A percentile compares a stretch with the other conserved stretches of the same genome.
phyloP scores from a whole-genome alignment of 352 stramenopile species.

The Phytophthora multivora region DNA sequence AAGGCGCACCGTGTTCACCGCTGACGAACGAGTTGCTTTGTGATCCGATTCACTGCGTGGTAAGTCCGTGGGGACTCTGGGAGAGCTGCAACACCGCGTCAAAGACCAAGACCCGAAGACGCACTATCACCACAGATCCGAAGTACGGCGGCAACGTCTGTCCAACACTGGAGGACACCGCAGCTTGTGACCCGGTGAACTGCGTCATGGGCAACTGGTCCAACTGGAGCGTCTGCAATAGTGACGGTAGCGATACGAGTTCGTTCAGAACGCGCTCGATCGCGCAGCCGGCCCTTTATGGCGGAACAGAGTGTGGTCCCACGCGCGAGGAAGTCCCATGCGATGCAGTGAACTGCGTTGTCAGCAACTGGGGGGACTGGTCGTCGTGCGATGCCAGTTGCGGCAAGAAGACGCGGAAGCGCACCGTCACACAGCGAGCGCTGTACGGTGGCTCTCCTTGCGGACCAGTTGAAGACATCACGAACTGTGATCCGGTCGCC shows the following conservation, averaged over 20 bases:
- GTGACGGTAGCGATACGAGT: slow-evolving; percentile 22
- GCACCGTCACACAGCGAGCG: slow-evolving; percentile 36
- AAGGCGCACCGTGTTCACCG: slow-evolving; percentile 43
- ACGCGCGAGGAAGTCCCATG: slow-evolving; percentile 47
- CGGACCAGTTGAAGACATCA: slow-evolving; percentile 39
- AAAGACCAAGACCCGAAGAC: slow-evolving; percentile 47
- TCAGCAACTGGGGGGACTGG: slow-evolving; percentile 51
- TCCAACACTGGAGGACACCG: slow-evolving; percentile 25
- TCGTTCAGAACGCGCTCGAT: slow-evolving; percentile 42
- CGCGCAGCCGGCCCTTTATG: slow-evolving; percentile 37
- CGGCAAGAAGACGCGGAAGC: slow-evolving; percentile 47
- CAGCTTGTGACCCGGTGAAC: slow-evolving; percentile 49
- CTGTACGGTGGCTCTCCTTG: slow-evolving; percentile 41
- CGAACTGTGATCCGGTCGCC: slow-evolving; percentile 46
- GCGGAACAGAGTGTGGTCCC: slow-evolving; percentile 33
- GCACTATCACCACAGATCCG: slow-evolving; percentile 24
- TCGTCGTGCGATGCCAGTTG: slow-evolving; percentile 42
- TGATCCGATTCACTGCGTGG: slow-evolving; percentile 51
- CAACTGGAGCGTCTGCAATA: slow-evolving; percentile 38
- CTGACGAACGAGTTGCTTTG: slow-evolving; percentile 57
- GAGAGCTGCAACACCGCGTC: slow-evolving; percentile 33
- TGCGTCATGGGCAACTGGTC: slow-evolving; percentile 46
- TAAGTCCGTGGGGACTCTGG: slow-evolving; percentile 43
- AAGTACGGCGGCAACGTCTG: slow-evolving; percentile 50
- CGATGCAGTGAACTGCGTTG: slow-evolving; percentile 50